Evolutionary conservation across 345 rosid genomes (phyloP), one percentile per base, ranked within the genome.

Genomic region (Rubroshorea leprosula): DNA sequence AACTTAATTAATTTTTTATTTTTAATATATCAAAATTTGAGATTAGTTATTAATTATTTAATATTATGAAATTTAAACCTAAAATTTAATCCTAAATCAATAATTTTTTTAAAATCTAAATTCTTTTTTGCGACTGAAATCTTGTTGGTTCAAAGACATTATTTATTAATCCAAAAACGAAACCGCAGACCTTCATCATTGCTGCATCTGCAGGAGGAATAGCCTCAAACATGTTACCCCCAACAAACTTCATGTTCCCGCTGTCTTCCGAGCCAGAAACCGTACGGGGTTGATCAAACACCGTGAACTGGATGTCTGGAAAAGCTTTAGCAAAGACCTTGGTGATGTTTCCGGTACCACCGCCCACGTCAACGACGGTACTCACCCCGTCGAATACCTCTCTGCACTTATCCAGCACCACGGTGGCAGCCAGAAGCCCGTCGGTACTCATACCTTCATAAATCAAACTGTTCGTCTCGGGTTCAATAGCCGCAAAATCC

Each of bases 171-270:
- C n/a, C n/a, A n/a, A n/a, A n/a, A n/a, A n/a, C n/a, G n/a, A n/a
- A n/a, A n/a, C n/a, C n/a, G n/a, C n/a, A n/a, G n/a, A 74, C 85
- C 82, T 77, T 76, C 3, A 80, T 62, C 16, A 80, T 15, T 23
- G 68, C 20, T 2, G 66, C 72, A 55, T 77, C 74, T 13, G 85
- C 76, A 2, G 66, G 23, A 58, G 84, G 84, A 27, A 77, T 24
- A 23, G 57, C 69, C 22, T 74, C 61, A 19, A 80, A 80, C 82
- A 80, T 72, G 64, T 77, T 75, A 1, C 82, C 82, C 0, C 57
- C 61, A 18, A 54, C 60, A 46, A 58, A 77, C 9, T 63, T 73
- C 65, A 77, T 27, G 59, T 72, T 77, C 15, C 26, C 19, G 2
- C 48, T 44, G 16, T 31, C 60, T 26, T 59, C 20, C 24, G 64